Evolutionary conservation across 2,329 filamentous ascomycete genomes (phyloP).

Genomic region (Diaporthe citrichinensis): DNA sequence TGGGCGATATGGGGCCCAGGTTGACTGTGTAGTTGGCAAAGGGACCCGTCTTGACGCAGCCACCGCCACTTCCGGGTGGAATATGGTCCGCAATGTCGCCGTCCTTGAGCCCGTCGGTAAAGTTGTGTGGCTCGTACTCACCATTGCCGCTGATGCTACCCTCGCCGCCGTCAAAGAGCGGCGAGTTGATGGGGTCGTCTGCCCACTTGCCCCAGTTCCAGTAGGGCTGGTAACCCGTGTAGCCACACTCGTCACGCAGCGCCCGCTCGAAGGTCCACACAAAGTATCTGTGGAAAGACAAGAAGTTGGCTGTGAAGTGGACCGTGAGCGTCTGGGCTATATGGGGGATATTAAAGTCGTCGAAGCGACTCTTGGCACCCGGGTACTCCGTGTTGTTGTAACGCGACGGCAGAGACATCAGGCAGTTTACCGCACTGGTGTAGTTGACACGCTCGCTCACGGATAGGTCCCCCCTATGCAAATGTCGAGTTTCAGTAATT

Average conservation of each 20-base stretch:
- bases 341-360: conserved; percentile 65
- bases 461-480: neutral
- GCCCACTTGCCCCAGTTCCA: conserved; percentile 34
- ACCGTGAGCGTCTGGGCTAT: conserved; percentile 62
- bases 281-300: conserved; percentile 28
- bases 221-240: conserved; percentile 30
- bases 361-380: conserved; percentile 50
- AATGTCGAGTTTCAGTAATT: neutral
- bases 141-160: conserved; percentile 26
- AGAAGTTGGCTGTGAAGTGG: conserved; percentile 31
- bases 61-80: conserved; percentile 65
- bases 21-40: conserved; percentile 43
- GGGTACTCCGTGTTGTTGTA: conserved; percentile 49
- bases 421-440: conserved; percentile 55
- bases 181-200: conserved; percentile 46
- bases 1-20: conserved; percentile 37
- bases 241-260: conserved; percentile 34
- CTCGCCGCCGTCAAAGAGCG: conserved; percentile 29
- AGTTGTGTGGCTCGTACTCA: conserved; percentile 48
- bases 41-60: conserved; percentile 46
- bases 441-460: conserved; percentile 41
- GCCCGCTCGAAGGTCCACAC: conserved; percentile 1
- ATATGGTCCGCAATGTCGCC: conserved; percentile 45
- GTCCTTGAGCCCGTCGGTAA: conserved; percentile 46
- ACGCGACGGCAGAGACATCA: conserved; percentile 50